Conservation (phyloP, 2,329 filamentous ascomycete genomes). For the Leptographium galeiforme region DNA sequence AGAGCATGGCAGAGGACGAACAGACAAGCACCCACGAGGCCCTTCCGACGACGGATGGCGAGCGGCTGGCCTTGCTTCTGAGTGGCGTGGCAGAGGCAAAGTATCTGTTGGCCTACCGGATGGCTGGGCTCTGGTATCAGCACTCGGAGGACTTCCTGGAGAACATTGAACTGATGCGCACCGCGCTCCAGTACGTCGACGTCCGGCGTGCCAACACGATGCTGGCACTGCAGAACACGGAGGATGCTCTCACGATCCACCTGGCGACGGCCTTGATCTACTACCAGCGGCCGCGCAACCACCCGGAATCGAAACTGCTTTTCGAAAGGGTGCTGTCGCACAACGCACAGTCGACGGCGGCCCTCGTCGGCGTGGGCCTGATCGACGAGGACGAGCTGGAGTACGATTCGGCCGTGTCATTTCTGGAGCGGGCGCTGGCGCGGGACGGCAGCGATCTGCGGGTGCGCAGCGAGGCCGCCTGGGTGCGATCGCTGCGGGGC, state of each 20-base stretch:
- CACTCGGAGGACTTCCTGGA: conserved; percentile 75
- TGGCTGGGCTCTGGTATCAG: conserved; percentile 74
- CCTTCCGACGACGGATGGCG: conserved; percentile 56
- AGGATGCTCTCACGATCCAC: conserved; percentile 61
- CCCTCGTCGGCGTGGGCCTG: conserved; percentile 78
- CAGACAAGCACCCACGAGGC: conserved; percentile 32
- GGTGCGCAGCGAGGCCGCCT: conserved; percentile 76
- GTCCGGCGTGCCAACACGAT: conserved; percentile 54
- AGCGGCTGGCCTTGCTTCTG: conserved; percentile 68
- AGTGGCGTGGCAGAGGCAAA: conserved; percentile 53
- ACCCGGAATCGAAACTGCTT: conserved; percentile 72
- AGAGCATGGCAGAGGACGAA: conserved; percentile 29
- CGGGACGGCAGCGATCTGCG: conserved; percentile 63
- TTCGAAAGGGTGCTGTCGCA: conserved; percentile 71
- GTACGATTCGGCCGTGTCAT: conserved; percentile 67
- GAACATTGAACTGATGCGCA: conserved; percentile 66
- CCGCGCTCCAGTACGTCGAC: conserved; percentile 49
- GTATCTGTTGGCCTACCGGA: conserved; percentile 69
- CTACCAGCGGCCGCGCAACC: conserved; percentile 79
- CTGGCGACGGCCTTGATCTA: conserved; percentile 83
- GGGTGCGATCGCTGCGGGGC: conserved; percentile 77
- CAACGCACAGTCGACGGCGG: conserved; percentile 63
- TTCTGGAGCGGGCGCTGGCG: conserved; percentile 61
- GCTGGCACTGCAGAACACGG: conserved; percentile 52
- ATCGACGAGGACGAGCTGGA: conserved; percentile 92